Base-by-base conservation (phyloP, 192 early-diverging fungal genomes). In the Rhizophagus sp. region DNA sequence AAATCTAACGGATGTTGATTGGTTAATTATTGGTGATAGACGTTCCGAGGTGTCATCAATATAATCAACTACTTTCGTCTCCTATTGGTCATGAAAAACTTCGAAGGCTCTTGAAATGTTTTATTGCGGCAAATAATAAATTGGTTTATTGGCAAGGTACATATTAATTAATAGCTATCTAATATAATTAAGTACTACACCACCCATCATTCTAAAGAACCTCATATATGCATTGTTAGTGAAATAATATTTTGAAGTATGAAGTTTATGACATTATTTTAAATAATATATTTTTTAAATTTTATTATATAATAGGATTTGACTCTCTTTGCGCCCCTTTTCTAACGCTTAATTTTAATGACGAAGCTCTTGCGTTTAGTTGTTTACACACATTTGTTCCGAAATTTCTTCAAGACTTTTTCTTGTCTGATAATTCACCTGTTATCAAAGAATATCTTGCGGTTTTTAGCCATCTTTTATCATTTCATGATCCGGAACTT, bases 121-220 rank as follows among this genome's bases (percentile, higher is more conserved):
- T 89, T 89, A 84, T 91, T 0, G 84, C 87, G 13, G 89, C 90
- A 12, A 89, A 92, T 72, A 85, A 81, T 7, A 81, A 90, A 57
- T 65, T 79, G 39, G 94, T 94, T 22, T 95, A 95, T 81, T 95
- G 94, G 94, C 94, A 95, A 89, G 94, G 90, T 89, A 83, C 33
- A 27, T 3, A 47, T 34, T 41, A 15, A 22, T 52, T 30, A 62
- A n/a, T n/a, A n/a, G n/a, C n/a, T n/a, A n/a, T n/a, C n/a, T n/a
- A n/a, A n/a, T n/a, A n/a, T n/a, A n/a, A n/a, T n/a, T n/a, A n/a
- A n/a, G n/a, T n/a, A n/a, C n/a, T n/a, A n/a, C n/a, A n/a, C n/a
- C n/a, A n/a, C n/a, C n/a, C n/a, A n/a, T n/a, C n/a, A n/a, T n/a
- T n/a, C n/a, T n/a, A n/a, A n/a, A n/a, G n/a, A n/a, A n/a, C n/a